phyloP scores from a whole-genome alignment of 176 grass and related monocot genomes.

The Oryza punctata region DNA sequence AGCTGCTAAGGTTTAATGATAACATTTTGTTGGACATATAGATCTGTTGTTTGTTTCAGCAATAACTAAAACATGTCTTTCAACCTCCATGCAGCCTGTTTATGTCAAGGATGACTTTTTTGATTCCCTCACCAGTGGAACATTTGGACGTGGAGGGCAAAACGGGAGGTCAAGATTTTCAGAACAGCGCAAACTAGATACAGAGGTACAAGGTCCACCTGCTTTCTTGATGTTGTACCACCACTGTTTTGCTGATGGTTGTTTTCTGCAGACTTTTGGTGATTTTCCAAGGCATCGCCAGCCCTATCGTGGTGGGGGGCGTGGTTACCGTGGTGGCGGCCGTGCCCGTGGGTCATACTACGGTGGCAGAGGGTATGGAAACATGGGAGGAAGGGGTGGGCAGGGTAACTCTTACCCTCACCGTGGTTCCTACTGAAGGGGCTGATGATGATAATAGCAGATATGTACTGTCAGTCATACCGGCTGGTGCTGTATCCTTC shows the following conservation, averaged over 20 bases:
- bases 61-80: slow-evolving; percentile 20
- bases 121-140: slow-evolving; percentile 68
- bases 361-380: slow-evolving; percentile 58
- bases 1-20: slow-evolving; percentile 47
- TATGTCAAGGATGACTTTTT: slow-evolving; percentile 92
- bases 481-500: slow-evolving; percentile 34
- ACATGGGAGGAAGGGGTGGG: slow-evolving; percentile 36
- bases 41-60: neutral
- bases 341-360: slow-evolving; percentile 61
- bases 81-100: slow-evolving; percentile 51
- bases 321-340: slow-evolving; percentile 61
- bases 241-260: neutral
- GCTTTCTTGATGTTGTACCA: neutral
- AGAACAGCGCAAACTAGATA: slow-evolving; percentile 71
- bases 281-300: slow-evolving; percentile 65
- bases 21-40: neutral
- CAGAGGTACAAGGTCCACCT: slow-evolving; percentile 46
- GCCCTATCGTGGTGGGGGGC: slow-evolving; percentile 47
- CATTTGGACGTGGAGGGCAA: slow-evolving; percentile 64
- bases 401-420: slow-evolving; percentile 46
- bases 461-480: slow-evolving; percentile 3
- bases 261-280: slow-evolving; percentile 67
- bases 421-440: slow-evolving; percentile 42
- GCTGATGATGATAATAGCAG: slow-evolving; percentile 27
- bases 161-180: slow-evolving; percentile 59